Base-by-base conservation (phyloP, 148 eudicot species). In the Tetragonia tetragonoides region DNA sequence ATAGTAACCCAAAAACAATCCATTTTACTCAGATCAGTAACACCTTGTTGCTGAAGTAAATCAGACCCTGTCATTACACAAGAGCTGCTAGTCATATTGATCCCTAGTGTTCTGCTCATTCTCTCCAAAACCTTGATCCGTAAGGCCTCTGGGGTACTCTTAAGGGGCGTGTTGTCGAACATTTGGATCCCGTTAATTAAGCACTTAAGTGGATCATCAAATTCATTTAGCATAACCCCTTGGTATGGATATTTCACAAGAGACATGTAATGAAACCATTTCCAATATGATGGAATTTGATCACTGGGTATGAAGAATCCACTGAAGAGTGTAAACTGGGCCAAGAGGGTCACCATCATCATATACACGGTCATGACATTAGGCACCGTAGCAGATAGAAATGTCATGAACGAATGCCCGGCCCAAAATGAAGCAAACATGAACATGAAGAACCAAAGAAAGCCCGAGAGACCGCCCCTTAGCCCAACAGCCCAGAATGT, bases 241-340 rank as follows among this genome's bases (percentile, higher is more conserved):
- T 85, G 83, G 65, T 78, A 85, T 28, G 84, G 84, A 56, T 81
- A 81, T 61, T 84, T 84, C 11, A 81, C 77, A 17, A 84, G 82
- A 16, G 87, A 81, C n/a, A 75, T 46, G 78, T 84, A 84, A 46
- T 81, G 84, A 61, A 84, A 75, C 82, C 87, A 84, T 7, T 78
- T 72, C 84, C 84, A 84, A 73, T 78, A 79, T 21, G 20, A 39
- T 0, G 87, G 87, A 78, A 81, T 81, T 18, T 77, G 74, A 23
- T 81, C 75, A n/a, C 81, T 65, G 57, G 72, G 68, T 79, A 83
- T 83, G 83, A 76, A 83, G 83, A 83, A 78, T 39, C 86, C 86
- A 57, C 81, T 77, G 39, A 83, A 83, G 66, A 80, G 75, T 6
- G 75, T 75, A 66, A 76, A 83, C 49, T 76, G 78, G 46, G 83